Evolutionary conservation across 139 green algal genomes (phyloP), one percentile per base, ranked within the genome.

Genomic region (Picochlorum costavermella): DNA sequence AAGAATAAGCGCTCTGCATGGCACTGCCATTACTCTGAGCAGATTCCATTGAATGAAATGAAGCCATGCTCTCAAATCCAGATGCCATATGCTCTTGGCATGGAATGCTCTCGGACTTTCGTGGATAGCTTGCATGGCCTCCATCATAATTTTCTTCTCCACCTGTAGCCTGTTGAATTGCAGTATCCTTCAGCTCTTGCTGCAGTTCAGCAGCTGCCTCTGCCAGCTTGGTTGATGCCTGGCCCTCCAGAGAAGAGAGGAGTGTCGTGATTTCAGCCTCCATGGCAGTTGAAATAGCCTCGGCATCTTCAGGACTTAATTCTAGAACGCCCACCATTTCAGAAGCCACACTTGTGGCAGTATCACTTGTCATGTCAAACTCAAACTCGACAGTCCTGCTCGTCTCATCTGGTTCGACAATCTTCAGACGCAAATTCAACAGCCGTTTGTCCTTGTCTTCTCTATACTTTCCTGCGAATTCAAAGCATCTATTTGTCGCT

Each of bases 311-410:
- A 2, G 72, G 72, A 6, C 75, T 84, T 40, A 95, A 14, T 75
- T 71, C 81, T 56, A 98, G 75, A 63, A 97, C 92, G 46, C 90
- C 69, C 64, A 97, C 91, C 92, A 98, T 97, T 73, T 98, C 92
- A 26, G 56, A 71, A 0, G 92, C 91, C 40, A 98, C 90, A 61
- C 70, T 84, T 16, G 86, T 76, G 0, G 87, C 82, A 0, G 86
- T 96, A 75, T 98, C 92, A 29, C 75, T 75, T 0, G 49, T 62
- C 65, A 88, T 65, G 55, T 96, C 85, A 78, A 97, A 98, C 5
- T 84, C 84, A 78, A 98, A 98, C 68, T 96, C 88, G 5, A 98
- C 86, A 3, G 86, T 96, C 67, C 91, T 84, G 60, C 67, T 70
- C 45, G 79, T 65, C 23, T 83, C 81, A 64, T 77, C 72, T 37